A percentile compares a stretch with the other conserved stretches of the same genome.
These are phyloP conservation scores for Didymella lethalis DNA, from an alignment of 2,329 filamentous ascomycete genomes.

Conservation along the genomic window DNA sequence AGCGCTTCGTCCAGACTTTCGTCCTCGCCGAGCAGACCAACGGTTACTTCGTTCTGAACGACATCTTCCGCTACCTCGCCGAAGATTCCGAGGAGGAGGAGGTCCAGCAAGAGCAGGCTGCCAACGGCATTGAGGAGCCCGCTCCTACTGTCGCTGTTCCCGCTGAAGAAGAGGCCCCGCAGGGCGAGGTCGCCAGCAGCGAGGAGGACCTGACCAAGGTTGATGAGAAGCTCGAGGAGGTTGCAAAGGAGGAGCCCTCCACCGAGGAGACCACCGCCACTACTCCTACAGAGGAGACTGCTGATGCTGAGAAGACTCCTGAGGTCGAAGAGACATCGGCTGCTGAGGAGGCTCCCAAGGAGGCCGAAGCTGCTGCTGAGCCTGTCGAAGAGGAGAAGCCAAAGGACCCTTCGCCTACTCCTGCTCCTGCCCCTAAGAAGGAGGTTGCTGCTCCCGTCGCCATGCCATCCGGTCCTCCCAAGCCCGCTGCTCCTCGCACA, in stretches of 20 bases:
- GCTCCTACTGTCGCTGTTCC: slow-evolving; percentile 46
- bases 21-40: slow-evolving; percentile 95
- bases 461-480: slow-evolving; percentile 65
- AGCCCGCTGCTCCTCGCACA: slow-evolving; percentile 65
- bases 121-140: slow-evolving; percentile 53
- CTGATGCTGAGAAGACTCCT: slow-evolving; percentile 46
- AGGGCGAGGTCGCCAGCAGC: slow-evolving; percentile 45
- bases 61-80: slow-evolving; percentile 93
- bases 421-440: slow-evolving; percentile 58
- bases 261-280: slow-evolving; percentile 39
- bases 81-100: slow-evolving; percentile 78
- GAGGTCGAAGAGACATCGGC: slow-evolving; percentile 53
- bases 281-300: slow-evolving; percentile 49
- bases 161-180: slow-evolving; percentile 38
- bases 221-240: slow-evolving; percentile 79
- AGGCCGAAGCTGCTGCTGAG: slow-evolving; percentile 42
- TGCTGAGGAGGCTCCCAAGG: slow-evolving; percentile 49
- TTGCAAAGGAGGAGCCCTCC: slow-evolving; percentile 48
- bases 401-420: slow-evolving; percentile 67
- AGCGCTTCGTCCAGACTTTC: slow-evolving; percentile 98
- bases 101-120: slow-evolving; percentile 42
- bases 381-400: slow-evolving; percentile 65
- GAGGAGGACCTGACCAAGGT: slow-evolving; percentile 62
- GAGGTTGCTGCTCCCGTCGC: slow-evolving; percentile 61
- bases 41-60: slow-evolving; percentile 97